Evolutionary conservation across 768 basidiomycete genomes (phyloP), one percentile per base, ranked within the genome.

Genomic region (Strobilomyces echinocephalus): DNA sequence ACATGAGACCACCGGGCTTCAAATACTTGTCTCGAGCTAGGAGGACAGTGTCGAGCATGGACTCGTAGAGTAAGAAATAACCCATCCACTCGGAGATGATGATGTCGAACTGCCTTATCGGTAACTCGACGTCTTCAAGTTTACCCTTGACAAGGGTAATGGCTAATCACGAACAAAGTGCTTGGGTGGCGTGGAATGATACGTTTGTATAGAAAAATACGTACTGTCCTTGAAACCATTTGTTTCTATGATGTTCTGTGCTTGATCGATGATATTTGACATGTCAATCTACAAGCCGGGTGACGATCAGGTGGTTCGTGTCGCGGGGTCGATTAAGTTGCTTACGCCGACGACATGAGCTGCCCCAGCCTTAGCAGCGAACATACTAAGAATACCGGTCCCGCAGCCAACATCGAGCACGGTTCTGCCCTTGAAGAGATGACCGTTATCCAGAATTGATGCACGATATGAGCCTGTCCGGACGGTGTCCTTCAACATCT

Each of bases 11-110:
- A 41, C 75, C 90, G 47, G 84, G 83, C 62, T 89, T 93, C 63
- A 99, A 83, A 76, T 97, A 98, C 72, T 91, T 91, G 79, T 99
- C 97, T 53, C 97, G 84, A 8, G 97, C 97, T 44, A 95, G 79
- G 40, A 99, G 83, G 51, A 99, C 97, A 24, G 95, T 97, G 74
- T 99, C 95, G 60, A 98, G 84, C 97, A 99, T 98, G 65, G 93
- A 95, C 71, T 98, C 97, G 76, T 98, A 98, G 33, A 99, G 83
- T 46, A 98, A 78, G 81, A 98, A 97, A 75, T 99, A 99, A 40
- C 97, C 97, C 97, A 99, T 99, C 97, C 95, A 99, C 71, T 99
- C 97, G 56, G 94, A 97, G 68, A 99, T 91, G 74, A 99, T 97
- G 74, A 99, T 97, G 70, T 99, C 97, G 68, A 93, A 97, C 70